Evolutionary conservation across 1,284 basidiomycete genomes (phyloP).

Genomic region (Entoloma clypeatum): DNA sequence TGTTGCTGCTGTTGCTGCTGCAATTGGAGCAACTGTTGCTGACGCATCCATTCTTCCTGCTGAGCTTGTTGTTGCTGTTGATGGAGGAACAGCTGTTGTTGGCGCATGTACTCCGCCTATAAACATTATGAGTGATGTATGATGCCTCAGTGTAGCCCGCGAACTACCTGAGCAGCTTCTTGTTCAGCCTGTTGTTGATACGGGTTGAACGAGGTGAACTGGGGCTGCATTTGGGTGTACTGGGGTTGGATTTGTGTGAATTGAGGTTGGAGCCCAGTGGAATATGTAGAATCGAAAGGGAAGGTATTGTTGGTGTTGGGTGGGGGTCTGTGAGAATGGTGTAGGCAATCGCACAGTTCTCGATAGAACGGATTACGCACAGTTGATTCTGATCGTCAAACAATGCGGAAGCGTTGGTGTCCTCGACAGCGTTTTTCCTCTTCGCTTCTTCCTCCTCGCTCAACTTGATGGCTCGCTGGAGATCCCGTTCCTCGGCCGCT

Average conservation of each 20-base stretch:
- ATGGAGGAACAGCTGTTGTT: slow-evolving; percentile 66
- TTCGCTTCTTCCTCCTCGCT: slow-evolving; percentile 87
- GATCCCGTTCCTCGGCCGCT: slow-evolving; percentile 73
- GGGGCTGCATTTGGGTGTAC: slow-evolving; percentile 48
- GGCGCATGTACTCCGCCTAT: slow-evolving; percentile 67
- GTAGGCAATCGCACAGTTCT: slow-evolving; percentile 9
- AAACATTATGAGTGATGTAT: slow-evolving; percentile 1
- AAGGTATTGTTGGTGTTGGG: slow-evolving; percentile 49
- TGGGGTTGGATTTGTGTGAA: slow-evolving; percentile 51
- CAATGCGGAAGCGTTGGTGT: slow-evolving; percentile 70
- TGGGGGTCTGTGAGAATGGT: slow-evolving; percentile 26
- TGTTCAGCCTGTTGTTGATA: slow-evolving; percentile 95
- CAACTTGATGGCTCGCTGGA: slow-evolving; percentile 73
- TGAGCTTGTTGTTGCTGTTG: slow-evolving; percentile 53
- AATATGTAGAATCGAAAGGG: slow-evolving; percentile 67
- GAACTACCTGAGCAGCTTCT: slow-evolving; percentile 61
- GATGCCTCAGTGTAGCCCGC: slow-evolving; percentile 4
- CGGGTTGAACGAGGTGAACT: slow-evolving; percentile 94
- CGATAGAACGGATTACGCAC: slow-evolving; percentile 35
- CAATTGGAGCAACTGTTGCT: slow-evolving; percentile 57
- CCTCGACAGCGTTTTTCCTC: slow-evolving; percentile 66
- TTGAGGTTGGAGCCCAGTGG: slow-evolving; percentile 57
- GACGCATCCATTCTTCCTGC: slow-evolving; percentile 67
- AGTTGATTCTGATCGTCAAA: slow-evolving; percentile 84
- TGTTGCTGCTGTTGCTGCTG: slow-evolving; percentile 58